Percentiles rank a stretch among this genome's conserved stretches.
These are phyloP conservation scores for Hippophae gyantsensis DNA, from an alignment of 306 rosid genomes.

Conservation along the genomic window DNA sequence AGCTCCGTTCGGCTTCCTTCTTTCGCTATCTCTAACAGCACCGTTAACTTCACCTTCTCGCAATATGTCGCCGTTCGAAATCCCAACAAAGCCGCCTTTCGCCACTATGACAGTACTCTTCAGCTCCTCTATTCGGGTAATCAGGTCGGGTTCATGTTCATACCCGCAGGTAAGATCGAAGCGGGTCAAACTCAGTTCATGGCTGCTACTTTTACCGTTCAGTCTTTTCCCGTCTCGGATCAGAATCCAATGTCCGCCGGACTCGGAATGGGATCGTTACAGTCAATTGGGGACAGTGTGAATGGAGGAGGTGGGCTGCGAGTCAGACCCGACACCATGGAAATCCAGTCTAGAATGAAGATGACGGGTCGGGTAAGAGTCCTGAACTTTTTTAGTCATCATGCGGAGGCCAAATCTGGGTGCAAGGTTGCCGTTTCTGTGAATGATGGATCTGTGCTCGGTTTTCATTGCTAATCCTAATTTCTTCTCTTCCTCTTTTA, in stretches of 20 bases:
- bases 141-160: conserved; percentile 86
- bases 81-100: conserved; percentile 67
- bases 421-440: conserved; percentile 59
- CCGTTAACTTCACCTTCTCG: conserved; percentile 71
- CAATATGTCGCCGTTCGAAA: conserved; percentile 64
- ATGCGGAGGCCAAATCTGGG: conserved; percentile 38
- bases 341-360: conserved; percentile 55
- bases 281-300: background rate
- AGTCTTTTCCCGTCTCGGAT: conserved; percentile 38
- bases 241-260: no score
- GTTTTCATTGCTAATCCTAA: conserved; percentile 54
- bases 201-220: conserved; percentile 70
- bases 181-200: conserved; percentile 61
- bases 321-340: conserved; percentile 40
- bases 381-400: conserved; percentile 70
- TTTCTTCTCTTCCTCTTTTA: no score
- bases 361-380: conserved; percentile 74
- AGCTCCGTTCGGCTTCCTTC: conserved; percentile 71
- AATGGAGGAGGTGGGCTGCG: conserved; percentile 21
- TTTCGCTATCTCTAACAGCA: conserved; percentile 50
- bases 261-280: background rate
- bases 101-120: conserved; percentile 78
- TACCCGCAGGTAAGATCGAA: conserved; percentile 73
- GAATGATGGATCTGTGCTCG: conserved; percentile 69
- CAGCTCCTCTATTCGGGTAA: conserved; percentile 69